Conservation (phyloP, 2,329 filamentous ascomycete species). For the Alternaria sp. region DNA sequence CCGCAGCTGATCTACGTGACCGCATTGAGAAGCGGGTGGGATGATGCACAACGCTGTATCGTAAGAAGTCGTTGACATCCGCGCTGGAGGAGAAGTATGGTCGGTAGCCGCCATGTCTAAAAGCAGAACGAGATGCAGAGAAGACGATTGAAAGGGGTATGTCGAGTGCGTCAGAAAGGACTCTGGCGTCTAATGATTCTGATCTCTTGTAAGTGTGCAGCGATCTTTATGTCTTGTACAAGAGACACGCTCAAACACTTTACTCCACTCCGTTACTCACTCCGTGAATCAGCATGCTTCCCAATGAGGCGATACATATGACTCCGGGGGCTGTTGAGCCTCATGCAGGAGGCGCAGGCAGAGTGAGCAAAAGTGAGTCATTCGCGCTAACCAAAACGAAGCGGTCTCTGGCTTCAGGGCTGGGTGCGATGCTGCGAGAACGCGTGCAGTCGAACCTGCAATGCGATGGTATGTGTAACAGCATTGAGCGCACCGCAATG, state of each 20-base stretch:
- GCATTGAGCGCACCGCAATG: not conserved
- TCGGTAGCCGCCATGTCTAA: constrained; percentile 26
- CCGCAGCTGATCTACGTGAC: constrained; percentile 61
- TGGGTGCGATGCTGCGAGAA: not conserved
- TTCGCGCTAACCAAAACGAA: constrained; percentile 24
- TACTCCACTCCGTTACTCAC: not conserved
- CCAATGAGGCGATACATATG: constrained; percentile 17
- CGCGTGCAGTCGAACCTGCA: not conserved
- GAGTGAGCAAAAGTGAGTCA: constrained; percentile 38
- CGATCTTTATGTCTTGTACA: constrained; percentile 3
- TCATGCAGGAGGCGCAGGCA: constrained; percentile 1
- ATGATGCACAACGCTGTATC: constrained; percentile 69
- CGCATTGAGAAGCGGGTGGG: constrained; percentile 58
- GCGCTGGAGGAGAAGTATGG: not conserved
- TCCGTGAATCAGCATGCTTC: not conserved
- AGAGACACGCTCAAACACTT: not conserved
- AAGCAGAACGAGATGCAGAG: not conserved
- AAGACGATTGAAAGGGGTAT: constrained; percentile 14
- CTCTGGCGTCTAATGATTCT: not conserved
- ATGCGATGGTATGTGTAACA: not conserved
- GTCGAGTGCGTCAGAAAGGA: constrained; percentile 3
- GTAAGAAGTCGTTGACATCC: constrained; percentile 51
- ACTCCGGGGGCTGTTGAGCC: constrained; percentile 16
- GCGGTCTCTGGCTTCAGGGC: not conserved
- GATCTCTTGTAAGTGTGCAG: constrained; percentile 11